Evolutionary conservation across 305 asterid species (phyloP), one percentile per base, ranked within the genome.

Genomic region (Petunia hybrid): DNA sequence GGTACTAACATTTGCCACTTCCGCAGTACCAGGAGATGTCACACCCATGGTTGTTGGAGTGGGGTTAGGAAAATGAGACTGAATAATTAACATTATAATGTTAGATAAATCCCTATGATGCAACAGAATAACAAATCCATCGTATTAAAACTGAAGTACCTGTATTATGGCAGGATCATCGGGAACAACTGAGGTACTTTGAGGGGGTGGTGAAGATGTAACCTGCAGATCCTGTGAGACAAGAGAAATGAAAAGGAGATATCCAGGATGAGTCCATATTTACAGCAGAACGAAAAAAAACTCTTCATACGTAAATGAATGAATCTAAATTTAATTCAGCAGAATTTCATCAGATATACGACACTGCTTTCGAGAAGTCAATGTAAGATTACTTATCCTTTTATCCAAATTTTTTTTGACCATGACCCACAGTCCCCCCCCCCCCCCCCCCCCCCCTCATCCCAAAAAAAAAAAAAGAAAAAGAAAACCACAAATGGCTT

Each of bases 111-210:
- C 45, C 36, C 5, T 78, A 41, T 65, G 77, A 22, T 5, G 42
- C 36, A 31, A 71, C 31, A 56, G 31, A 4, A 79, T 38, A 65
- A 46, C 8, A 36, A 55, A 22, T 74, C 79, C 43, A 14, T 61
- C 68, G 40, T 66, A 43, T 81, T 35, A 76, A 57, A 31, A 59
- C 38, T 38, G 59, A 7, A 22, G 53, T 73, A 83, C 87, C 86
- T 66, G 83, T 64, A 86, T 78, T 41, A 86, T 86, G 53, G 88
- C 88, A 60, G 88, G 88, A 83, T 86, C 88, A 81, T 86, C 85
- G 8, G 85, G 88, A 51, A 86, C 31, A 66, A 59, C 51, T 40
- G 86, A 38, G 2, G 85, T 74, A 74, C 65, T 61, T 53, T 78
- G 82, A 68, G 65, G 77, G 65, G 82, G 74, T 71, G 86, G 74